These are phyloP conservation scores for Coemansia sp. DNA, from an alignment of 192 early-diverging fungal genomes.

Conservation along the genomic window DNA sequence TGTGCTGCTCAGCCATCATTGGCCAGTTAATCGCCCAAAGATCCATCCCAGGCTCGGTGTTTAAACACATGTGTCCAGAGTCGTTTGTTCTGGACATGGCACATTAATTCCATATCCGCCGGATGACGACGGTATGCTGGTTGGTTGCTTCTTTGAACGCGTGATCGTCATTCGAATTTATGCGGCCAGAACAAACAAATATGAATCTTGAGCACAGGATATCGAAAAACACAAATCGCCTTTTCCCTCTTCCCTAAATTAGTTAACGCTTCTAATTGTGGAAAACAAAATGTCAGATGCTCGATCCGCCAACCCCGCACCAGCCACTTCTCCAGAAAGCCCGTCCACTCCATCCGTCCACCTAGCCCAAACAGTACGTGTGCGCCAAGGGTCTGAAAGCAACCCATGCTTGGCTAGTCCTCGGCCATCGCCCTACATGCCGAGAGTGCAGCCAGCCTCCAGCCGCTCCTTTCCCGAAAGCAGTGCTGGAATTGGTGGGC, in stretches of 20 bases:
- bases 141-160: too few species aligned
- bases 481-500: slow-evolving; percentile 36
- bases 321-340: background rate
- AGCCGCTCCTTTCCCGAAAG: background rate
- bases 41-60: background rate
- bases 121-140: background rate
- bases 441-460: slow-evolving; percentile 6
- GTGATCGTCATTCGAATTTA: too few species aligned
- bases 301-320: slow-evolving; percentile 7
- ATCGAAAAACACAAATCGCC: too few species aligned
- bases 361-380: background rate
- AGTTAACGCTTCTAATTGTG: too few species aligned
- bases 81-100: background rate
- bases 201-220: too few species aligned
- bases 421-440: slow-evolving; percentile 13
- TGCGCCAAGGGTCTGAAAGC: background rate
- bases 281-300: slow-evolving; percentile 10
- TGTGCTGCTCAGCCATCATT: background rate
- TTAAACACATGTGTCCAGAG: background rate
- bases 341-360: background rate
- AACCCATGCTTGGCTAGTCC: background rate
- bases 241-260: too few species aligned
- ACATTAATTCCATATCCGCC: background rate
- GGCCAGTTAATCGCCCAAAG: background rate
- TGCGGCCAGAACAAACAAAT: too few species aligned